Base-by-base conservation (phyloP, 345 rosid species). In the Erodium maritimum region DNA sequence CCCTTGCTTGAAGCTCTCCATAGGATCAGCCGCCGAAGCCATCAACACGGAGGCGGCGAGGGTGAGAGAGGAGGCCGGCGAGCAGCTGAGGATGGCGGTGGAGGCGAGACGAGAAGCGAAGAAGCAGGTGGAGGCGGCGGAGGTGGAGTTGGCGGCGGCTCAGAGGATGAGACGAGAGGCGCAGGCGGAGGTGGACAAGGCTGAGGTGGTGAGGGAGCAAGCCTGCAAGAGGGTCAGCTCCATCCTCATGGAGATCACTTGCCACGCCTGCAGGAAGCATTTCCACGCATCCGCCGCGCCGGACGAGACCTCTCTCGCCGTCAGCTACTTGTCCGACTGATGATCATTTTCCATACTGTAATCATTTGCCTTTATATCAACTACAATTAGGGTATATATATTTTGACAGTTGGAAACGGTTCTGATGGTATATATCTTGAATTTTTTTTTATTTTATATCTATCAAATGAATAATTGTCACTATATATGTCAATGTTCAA, bases 111-210 rank as follows among this genome's bases (percentile, higher is more conserved):
- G 70, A 59, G 78, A 73, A 10, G 95, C 93, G 0, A 86, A 77
- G 61, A 61, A 76, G 51, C 87, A 82, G 84, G 77, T 83, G 21
- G 90, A 88, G 68, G 62, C 81, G 58, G 98, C 98, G 0, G 94
- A 91, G 67, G 74, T 20, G 55, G 96, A 91, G 67, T 80, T 86
- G 23, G 81, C 79, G 21, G 83, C 77, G 19, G 98, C 98, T 1
- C 84, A 83, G 77, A 75, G 74, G 65, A 80, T 84, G 53, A 77
- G 96, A 59, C 82, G 84, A 61, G 84, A 85, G 60, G 95, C 98
- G 2, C 90, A 77, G 24, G 78, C 87, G 0, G 96, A 88, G 76
- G 50, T 91, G 2, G 82, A 79, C 23, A 88, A 82, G 62, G 96
- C 89, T 22, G 73, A 72, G 25, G 73, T 70, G 22, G 13, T 91